Percentiles rank a stretch among this genome's conserved stretches.
phyloP scores from a whole-genome alignment of 2,329 filamentous ascomycete genomes.

The Beauveria australis region DNA sequence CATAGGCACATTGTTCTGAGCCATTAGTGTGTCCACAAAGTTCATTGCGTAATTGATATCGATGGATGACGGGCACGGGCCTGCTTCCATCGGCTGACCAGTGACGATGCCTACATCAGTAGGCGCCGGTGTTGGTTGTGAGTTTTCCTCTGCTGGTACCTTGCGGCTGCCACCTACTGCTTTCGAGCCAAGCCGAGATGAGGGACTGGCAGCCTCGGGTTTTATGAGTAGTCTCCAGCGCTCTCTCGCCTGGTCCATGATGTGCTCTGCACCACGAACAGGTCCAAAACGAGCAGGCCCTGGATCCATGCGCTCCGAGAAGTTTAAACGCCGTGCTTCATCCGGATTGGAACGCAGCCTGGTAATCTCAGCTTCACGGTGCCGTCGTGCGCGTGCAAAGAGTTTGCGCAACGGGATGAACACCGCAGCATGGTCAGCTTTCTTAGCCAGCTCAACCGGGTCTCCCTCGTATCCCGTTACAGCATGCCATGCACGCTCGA shows the following conservation, averaged over 20 bases:
- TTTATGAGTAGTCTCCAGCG: slow-evolving; percentile 44
- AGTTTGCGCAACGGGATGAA: slow-evolving; percentile 48
- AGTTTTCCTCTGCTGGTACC: not conserved
- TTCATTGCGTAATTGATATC: slow-evolving; percentile 4
- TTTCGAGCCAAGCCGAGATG: slow-evolving; percentile 7
- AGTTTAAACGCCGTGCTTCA: slow-evolving; percentile 41
- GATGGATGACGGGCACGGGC: not conserved
- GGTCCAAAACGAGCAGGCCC: slow-evolving; percentile 39
- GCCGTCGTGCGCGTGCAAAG: slow-evolving; percentile 42
- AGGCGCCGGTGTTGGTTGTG: not conserved
- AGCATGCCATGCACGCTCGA: slow-evolving; percentile 42
- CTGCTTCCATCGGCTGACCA: not conserved
- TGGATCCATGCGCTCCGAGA: slow-evolving; percentile 36
- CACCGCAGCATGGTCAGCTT: slow-evolving; percentile 38
- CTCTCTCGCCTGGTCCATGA: slow-evolving; percentile 37
- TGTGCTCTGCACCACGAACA: slow-evolving; percentile 37
- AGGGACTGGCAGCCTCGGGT: slow-evolving; percentile 20
- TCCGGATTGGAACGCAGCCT: slow-evolving; percentile 40
- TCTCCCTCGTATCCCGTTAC: slow-evolving; percentile 32
- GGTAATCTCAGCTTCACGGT: slow-evolving; percentile 42
- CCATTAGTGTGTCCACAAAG: not conserved
- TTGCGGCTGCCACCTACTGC: slow-evolving; percentile 13
- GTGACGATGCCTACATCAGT: too few relatives aligned
- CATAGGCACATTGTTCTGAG: not conserved
- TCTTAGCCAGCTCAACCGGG: slow-evolving; percentile 35